Conservation (phyloP, 1,139 yeast genomes). For the Suhomyces chickasaworum region DNA sequence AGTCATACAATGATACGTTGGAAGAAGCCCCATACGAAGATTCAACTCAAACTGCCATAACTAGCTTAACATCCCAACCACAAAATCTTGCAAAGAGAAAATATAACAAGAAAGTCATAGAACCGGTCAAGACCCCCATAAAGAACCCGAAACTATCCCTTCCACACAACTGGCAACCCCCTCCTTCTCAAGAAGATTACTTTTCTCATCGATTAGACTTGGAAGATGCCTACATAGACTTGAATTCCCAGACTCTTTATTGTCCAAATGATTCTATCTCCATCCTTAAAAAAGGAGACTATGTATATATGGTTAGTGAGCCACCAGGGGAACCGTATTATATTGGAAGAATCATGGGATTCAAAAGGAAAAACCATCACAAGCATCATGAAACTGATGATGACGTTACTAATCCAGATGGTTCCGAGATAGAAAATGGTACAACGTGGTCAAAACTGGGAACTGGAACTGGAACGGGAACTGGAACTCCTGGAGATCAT, state of each 20-base stretch:
- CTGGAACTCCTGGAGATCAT: slow-evolving; percentile 48
- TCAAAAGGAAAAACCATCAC: slow-evolving; percentile 43
- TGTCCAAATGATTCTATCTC: slow-evolving; percentile 39
- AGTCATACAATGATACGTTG: slow-evolving; percentile 42
- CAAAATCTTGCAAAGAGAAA: slow-evolving; percentile 10
- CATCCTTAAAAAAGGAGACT: slow-evolving; percentile 56
- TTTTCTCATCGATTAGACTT: slow-evolving; percentile 42
- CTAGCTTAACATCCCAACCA: not conserved
- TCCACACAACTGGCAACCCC: slow-evolving; percentile 48
- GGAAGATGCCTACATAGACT: slow-evolving; percentile 38
- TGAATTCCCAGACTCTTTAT: slow-evolving; percentile 31
- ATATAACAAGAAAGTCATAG: slow-evolving; percentile 7
- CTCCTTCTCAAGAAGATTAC: slow-evolving; percentile 31
- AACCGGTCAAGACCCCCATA: slow-evolving; percentile 3
- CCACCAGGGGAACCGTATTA: slow-evolving; percentile 97
- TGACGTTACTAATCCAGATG: not conserved
- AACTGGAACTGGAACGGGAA: slow-evolving; percentile 19
- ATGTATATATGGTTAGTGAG: slow-evolving; percentile 82
- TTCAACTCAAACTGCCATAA: slow-evolving; percentile 1
- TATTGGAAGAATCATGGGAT: slow-evolving; percentile 82
- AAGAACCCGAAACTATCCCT: slow-evolving; percentile 14
- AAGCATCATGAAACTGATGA: slow-evolving; percentile 4
- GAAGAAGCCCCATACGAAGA: slow-evolving; percentile 40
- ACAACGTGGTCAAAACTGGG: not conserved
- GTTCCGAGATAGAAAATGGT: not conserved